Evolutionary conservation across 129 eudicot species (phyloP).

Genomic region (Tagetes patula): DNA sequence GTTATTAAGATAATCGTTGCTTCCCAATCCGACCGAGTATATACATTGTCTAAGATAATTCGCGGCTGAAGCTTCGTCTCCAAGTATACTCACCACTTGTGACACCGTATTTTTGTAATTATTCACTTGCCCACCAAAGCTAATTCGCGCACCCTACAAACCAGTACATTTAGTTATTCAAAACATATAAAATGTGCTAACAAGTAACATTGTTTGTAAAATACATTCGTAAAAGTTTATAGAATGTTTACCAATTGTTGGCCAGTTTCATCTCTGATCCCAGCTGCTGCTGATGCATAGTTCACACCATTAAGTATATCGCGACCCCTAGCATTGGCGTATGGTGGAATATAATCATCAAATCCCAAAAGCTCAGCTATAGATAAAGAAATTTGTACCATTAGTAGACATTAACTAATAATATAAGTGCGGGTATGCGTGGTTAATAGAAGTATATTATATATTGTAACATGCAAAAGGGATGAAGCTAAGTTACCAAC

Average conservation of each 20-base stretch:
- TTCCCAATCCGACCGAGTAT: constrained; percentile 76
- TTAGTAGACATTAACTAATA: neutral
- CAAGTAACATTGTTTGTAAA: neutral
- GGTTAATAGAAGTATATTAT: too few species aligned
- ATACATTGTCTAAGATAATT: constrained; percentile 80
- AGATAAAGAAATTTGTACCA: neutral
- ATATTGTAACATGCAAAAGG: neutral
- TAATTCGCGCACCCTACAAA: constrained; percentile 62
- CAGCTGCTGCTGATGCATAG: constrained; percentile 88
- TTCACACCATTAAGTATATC: constrained; percentile 62
- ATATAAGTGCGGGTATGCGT: neutral
- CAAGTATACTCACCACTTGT: constrained; percentile 74
- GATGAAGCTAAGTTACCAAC: constrained; percentile 43
- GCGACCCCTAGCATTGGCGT: constrained; percentile 54
- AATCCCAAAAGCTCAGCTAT: constrained; percentile 79
- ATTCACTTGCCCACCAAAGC: constrained; percentile 70
- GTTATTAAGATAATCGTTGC: constrained; percentile 94
- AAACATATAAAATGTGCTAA: neutral
- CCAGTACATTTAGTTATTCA: neutral
- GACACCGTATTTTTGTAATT: constrained; percentile 81
- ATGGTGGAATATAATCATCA: constrained; percentile 58
- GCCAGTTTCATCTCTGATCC: constrained; percentile 78
- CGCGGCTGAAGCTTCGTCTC: constrained; percentile 77
- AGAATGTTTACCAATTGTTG: constrained; percentile 56
- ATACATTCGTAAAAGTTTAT: neutral